Evolutionary conservation across 2,329 filamentous ascomycete genomes (phyloP).

Genomic region (Apiospora koreana): DNA sequence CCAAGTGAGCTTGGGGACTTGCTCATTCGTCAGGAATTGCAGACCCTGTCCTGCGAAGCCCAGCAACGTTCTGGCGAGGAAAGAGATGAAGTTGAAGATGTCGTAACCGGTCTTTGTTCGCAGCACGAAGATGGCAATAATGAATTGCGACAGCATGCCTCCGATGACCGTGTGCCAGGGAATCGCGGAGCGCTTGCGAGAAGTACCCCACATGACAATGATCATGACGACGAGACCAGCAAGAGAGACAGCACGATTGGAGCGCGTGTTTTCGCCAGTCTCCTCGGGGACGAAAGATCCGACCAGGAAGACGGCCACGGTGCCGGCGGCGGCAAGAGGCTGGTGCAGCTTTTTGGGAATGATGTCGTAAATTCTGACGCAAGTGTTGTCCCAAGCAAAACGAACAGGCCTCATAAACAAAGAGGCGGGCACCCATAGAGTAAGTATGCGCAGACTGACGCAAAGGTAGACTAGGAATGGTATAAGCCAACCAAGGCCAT

Average conservation of each 20-base stretch:
- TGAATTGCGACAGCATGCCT: slow-evolving; percentile 85
- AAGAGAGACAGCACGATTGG: slow-evolving; percentile 77
- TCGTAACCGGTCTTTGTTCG: slow-evolving; percentile 79
- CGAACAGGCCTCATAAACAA: slow-evolving; percentile 67
- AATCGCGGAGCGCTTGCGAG: slow-evolving; percentile 63
- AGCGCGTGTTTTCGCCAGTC: slow-evolving; percentile 73
- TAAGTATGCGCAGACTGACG: slow-evolving; percentile 72
- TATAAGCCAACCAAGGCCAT: slow-evolving; percentile 76
- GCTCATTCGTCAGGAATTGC: slow-evolving; percentile 63
- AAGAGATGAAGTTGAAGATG: slow-evolving; percentile 88
- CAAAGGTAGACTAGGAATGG: slow-evolving; percentile 81
- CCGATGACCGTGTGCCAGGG: slow-evolving; percentile 83
- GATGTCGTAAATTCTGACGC: slow-evolving; percentile 55
- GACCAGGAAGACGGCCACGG: slow-evolving; percentile 73
- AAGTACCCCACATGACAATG: slow-evolving; percentile 67
- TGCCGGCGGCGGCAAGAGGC: slow-evolving; percentile 61
- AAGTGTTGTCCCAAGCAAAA: slow-evolving; percentile 67
- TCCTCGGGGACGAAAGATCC: slow-evolving; percentile 76
- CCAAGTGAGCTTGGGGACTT: slow-evolving; percentile 50
- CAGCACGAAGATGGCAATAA: slow-evolving; percentile 86
- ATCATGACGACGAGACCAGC: slow-evolving; percentile 78
- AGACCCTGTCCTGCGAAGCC: slow-evolving; percentile 76
- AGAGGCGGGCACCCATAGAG: slow-evolving; percentile 70
- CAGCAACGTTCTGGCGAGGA: slow-evolving; percentile 71
- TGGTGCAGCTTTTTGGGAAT: slow-evolving; percentile 69